phyloP scores from a whole-genome alignment of 2,329 filamentous ascomycete species.

The Ceratocystis eucalypticola region DNA sequence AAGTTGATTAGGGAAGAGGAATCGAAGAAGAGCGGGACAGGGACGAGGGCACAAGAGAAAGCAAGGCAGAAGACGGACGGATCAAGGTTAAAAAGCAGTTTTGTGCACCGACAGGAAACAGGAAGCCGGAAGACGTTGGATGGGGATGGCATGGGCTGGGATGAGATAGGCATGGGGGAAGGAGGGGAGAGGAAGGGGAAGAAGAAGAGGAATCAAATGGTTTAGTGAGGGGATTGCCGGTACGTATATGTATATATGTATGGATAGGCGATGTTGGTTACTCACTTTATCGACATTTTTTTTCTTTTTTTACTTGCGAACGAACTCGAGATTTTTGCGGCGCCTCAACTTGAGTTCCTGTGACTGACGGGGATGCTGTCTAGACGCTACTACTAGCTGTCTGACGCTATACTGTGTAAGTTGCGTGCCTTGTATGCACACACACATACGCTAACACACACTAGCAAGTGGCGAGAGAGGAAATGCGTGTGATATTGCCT shows the following conservation, averaged over 20 bases:
- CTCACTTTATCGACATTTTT: constrained; percentile 43
- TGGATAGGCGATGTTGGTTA: constrained; percentile 21
- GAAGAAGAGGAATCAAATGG: constrained; percentile 11
- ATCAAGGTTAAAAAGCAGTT: constrained; percentile 10
- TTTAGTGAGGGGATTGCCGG: constrained; percentile 11
- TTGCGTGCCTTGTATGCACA: constrained; percentile 1
- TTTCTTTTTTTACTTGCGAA: constrained; percentile 5
- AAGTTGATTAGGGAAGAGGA: neutral
- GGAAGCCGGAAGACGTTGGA: constrained; percentile 17
- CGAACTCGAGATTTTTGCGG: neutral
- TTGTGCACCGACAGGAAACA: constrained; percentile 3
- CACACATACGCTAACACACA: neutral
- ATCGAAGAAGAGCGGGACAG: constrained; percentile 5
- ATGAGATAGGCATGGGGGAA: constrained; percentile 17
- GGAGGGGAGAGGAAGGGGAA: constrained; percentile 15
- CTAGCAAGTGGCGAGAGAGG: neutral
- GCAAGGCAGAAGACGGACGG: neutral
- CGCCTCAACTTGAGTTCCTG: neutral
- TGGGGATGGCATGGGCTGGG: constrained; percentile 3
- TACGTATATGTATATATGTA: neutral
- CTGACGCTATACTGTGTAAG: neutral
- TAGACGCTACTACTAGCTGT: neutral
- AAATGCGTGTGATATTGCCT: neutral
- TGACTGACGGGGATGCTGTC: neutral
- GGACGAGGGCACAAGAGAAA: constrained; percentile 4